Conservation (phyloP, 1,284 basidiomycete species). For the Apiotrichum siamense region DNA sequence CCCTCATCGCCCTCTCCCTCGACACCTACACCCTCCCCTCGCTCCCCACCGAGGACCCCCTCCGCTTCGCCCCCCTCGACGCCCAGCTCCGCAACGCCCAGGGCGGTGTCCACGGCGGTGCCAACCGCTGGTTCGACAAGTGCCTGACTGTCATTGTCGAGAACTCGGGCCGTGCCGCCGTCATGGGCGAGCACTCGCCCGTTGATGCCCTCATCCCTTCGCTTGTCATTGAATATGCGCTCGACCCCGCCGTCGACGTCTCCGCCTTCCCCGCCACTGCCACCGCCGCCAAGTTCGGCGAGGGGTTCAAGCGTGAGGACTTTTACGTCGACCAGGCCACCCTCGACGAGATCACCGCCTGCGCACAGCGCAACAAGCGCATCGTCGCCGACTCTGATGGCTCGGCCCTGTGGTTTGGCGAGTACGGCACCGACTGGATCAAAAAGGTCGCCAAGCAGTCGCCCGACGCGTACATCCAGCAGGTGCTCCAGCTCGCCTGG, state of each 20-base stretch:
- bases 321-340: constrained; percentile 69
- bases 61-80: constrained; percentile 56
- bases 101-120: constrained; percentile 59
- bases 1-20: constrained; percentile 66
- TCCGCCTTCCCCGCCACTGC: constrained; percentile 40
- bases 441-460: constrained; percentile 70
- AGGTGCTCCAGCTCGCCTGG: constrained; percentile 90
- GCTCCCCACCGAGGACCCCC: constrained; percentile 47
- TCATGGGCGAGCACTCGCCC: constrained; percentile 87
- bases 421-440: constrained; percentile 88
- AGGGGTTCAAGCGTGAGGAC: constrained; percentile 63
- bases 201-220: constrained; percentile 88
- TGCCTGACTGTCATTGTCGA: constrained; percentile 76
- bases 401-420: constrained; percentile 74
- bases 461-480: constrained; percentile 87
- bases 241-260: constrained; percentile 59
- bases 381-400: constrained; percentile 77
- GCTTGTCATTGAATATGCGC: constrained; percentile 78
- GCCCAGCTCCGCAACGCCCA: constrained; percentile 73
- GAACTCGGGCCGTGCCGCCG: constrained; percentile 75
- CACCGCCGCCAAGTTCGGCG: constrained; percentile 3
- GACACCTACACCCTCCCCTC: constrained; percentile 51
- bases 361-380: constrained; percentile 56
- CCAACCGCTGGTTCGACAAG: constrained; percentile 94
- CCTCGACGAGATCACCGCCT: constrained; percentile 56